Evolutionary conservation across 2,329 filamentous ascomycete genomes (phyloP).

Genomic region (Epichloe uncinata): DNA sequence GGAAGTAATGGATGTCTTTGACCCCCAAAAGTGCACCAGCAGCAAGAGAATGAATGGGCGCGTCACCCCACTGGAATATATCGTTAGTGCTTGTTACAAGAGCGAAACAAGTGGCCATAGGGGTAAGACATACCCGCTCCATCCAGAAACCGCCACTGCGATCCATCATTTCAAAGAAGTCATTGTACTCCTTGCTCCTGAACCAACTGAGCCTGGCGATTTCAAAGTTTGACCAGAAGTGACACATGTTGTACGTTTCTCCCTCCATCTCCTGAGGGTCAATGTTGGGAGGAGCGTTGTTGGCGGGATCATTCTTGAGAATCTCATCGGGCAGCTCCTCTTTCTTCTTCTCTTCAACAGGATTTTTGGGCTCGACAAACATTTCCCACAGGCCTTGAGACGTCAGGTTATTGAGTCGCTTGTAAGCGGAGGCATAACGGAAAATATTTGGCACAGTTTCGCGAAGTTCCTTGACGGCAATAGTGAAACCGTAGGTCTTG

Average conservation of each 20-base stretch:
- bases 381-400: conserved; percentile 97
- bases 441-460: conserved; percentile 99
- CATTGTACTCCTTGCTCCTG: conserved; percentile 91
- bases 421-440: conserved; percentile 96
- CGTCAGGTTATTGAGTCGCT: conserved; percentile 76
- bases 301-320: conserved; percentile 58
- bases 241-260: conserved; percentile 99
- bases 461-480: conserved; percentile 93
- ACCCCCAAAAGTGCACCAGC: conserved; percentile 75
- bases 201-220: conserved; percentile 93
- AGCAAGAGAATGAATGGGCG: conserved; percentile 93
- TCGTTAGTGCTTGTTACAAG: conserved; percentile 12
- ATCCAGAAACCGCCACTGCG: conserved; percentile 97
- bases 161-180: conserved; percentile 99
- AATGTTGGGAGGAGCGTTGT: conserved; percentile 61
- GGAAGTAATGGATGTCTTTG: conserved; percentile 93
- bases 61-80: conserved; percentile 75
- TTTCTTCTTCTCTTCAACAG: conserved; percentile 47
- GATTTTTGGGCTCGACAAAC: conserved; percentile 72
- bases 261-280: conserved; percentile 92
- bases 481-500: conserved; percentile 98
- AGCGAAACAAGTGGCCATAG: not conserved
- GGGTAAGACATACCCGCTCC: conserved; percentile 57
- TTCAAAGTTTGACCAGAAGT: conserved; percentile 99
- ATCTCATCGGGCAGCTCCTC: conserved; percentile 70